Base-by-base conservation (phyloP, 495 filamentous ascomycete species). In the Talaromyces wortmannii region DNA sequence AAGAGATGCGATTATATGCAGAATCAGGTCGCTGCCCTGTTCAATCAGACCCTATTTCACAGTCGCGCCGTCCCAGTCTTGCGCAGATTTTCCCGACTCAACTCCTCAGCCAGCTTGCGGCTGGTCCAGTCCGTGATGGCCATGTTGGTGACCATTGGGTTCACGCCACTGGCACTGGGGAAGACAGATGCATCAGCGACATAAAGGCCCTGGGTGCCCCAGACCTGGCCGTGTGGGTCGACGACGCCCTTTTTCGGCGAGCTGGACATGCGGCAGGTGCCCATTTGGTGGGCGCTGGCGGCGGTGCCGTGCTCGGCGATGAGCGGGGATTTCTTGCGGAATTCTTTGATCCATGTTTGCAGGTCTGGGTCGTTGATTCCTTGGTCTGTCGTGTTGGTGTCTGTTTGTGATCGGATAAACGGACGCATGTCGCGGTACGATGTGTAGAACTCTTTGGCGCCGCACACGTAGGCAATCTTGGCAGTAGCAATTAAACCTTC, bases 131-230 rank as follows among this genome's bases (percentile, higher is more conserved):
- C 74, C 29, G 85, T 76, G 59, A 96, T 91, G 3, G 84, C 90
- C 91, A 96, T 94, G 54, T 79, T 86, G 45, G 91, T 95, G 33
- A 96, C 72, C 92, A 96, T 96, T 4, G 91, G 92, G 66, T 96
- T 96, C 10, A 95, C 91, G 5, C 92, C 92, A 59, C 86, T 91
- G 5, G 92, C 91, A 54, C 84, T 88, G 0, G 92, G 92, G 58
- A 96, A 91, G 0, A 96, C 84, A 59, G 90, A 95, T 30, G 90
- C 88, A 74, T 97, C 92, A 3, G 85, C 80, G 3, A 96, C 83
- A 63, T 86, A 94, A 59, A 96, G 56, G 0, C 82, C 84, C 47
- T 86, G 71, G 0, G 79, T 77, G 0, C 83, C 91, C 89, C 90
- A 95, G 4, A 94, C 89, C 59, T 76, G 79, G 0, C 91, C 90